These are phyloP conservation scores for Porogramme epimiltina DNA, from an alignment of 1,284 basidiomycete species.

Conservation along the genomic window DNA sequence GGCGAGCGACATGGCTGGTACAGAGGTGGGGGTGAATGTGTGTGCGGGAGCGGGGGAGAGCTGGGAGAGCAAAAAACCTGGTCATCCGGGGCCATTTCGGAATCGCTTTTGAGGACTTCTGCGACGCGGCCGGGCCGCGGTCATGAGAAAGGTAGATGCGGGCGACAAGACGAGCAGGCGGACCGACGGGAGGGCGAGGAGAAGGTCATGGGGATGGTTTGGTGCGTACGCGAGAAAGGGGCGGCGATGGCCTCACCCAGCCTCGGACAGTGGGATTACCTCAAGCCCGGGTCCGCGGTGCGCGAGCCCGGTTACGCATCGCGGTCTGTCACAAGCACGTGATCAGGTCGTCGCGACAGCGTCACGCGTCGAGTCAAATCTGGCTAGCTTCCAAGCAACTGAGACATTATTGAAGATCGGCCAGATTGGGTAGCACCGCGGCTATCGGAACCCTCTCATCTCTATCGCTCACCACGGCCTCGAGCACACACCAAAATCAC, in stretches of 20 bases:
- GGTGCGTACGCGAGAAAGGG: background rate
- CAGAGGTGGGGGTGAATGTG: background rate
- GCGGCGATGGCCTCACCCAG: too few relatives aligned
- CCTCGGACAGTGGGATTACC: background rate
- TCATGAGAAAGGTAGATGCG: constrained; percentile 1
- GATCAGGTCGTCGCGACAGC: background rate
- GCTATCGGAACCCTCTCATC: background rate
- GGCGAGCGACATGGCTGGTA: constrained; percentile 21
- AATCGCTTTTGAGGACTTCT: constrained; percentile 6
- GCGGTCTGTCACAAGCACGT: constrained; percentile 9
- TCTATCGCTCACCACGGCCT: background rate
- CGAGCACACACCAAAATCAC: background rate
- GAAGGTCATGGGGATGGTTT: constrained; percentile 13
- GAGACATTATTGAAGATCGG: too few relatives aligned
- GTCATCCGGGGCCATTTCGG: background rate
- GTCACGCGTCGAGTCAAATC: background rate
- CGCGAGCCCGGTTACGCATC: constrained; percentile 9
- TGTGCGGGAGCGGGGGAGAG: background rate
- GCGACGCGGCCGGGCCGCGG: constrained; percentile 2
- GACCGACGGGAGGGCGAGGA: constrained; percentile 4
- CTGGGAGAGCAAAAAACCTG: too few relatives aligned
- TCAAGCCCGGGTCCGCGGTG: background rate
- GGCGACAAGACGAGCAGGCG: constrained; percentile 2
- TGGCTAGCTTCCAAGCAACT: too few relatives aligned
- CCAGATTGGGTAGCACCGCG: too few relatives aligned